Conservation (phyloP, 2,329 filamentous ascomycete species). For the Sphaerulina vaccinii region DNA sequence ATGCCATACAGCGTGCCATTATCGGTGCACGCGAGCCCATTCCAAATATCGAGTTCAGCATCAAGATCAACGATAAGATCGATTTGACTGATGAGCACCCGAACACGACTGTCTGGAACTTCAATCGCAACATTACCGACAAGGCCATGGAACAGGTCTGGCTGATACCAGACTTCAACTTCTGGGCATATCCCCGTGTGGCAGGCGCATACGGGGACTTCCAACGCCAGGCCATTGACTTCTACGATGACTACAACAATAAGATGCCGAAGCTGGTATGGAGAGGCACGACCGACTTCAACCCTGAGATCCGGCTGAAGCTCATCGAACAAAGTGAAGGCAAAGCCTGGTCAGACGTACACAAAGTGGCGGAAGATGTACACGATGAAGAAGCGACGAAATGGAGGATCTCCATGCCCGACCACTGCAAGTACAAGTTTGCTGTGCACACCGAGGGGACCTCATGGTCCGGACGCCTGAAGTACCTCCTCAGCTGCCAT, state of each 20-base stretch:
- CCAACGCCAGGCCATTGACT: constrained; percentile 27
- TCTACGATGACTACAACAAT: constrained; percentile 34
- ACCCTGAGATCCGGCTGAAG: constrained; percentile 29
- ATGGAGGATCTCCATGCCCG: constrained; percentile 32
- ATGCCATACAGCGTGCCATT: constrained; percentile 51
- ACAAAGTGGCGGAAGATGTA: constrained; percentile 29
- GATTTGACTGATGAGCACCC: constrained; percentile 26
- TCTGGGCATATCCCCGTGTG: constrained; percentile 49
- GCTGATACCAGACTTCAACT: constrained; percentile 57
- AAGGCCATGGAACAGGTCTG: constrained; percentile 41
- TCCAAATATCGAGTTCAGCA: constrained; percentile 52
- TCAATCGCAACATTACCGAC: constrained; percentile 31
- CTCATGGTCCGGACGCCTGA: constrained; percentile 37
- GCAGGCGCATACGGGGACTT: constrained; percentile 30
- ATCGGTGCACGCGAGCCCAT: constrained; percentile 42
- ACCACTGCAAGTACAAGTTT: constrained; percentile 37
- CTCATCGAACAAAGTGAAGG: constrained; percentile 34
- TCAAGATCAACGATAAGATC: constrained; percentile 51
- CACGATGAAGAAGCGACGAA: constrained; percentile 27
- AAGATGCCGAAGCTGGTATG: constrained; percentile 51
- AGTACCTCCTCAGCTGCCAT: constrained; percentile 38
- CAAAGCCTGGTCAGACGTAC: constrained; percentile 50
- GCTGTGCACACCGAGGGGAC: constrained; percentile 38
- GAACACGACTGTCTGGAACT: constrained; percentile 46
- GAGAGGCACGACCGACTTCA: constrained; percentile 46